Conservation (phyloP, 2,329 filamentous ascomycete species). For the Xylariaceae sp. region DNA sequence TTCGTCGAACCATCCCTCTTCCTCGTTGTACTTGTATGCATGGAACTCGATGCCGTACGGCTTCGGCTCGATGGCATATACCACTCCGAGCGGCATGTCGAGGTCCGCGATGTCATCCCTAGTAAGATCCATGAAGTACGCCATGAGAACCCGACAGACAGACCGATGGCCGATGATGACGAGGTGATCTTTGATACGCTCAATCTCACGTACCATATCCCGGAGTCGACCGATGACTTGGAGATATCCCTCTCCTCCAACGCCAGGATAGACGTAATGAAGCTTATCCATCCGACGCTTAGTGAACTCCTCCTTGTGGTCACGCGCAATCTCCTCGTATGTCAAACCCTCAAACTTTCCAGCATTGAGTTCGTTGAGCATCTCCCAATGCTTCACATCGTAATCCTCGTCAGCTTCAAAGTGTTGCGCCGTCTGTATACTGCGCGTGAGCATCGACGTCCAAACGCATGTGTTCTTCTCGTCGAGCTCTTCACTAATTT, state of each 20-base stretch:
- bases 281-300: constrained; percentile 82
- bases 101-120: constrained; percentile 89
- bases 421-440: constrained; percentile 78
- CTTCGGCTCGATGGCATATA: constrained; percentile 94
- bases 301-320: constrained; percentile 73
- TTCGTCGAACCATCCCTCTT: constrained; percentile 74
- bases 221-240: constrained; percentile 94
- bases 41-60: constrained; percentile 97
- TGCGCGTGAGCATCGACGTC: constrained; percentile 94
- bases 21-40: constrained; percentile 83
- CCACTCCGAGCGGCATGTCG: constrained; percentile 86
- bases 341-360: constrained; percentile 93
- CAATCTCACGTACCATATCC: constrained; percentile 93
- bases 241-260: constrained; percentile 92
- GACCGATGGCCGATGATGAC: constrained; percentile 89
- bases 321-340: constrained; percentile 79
- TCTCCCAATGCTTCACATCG: constrained; percentile 95
- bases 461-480: constrained; percentile 95
- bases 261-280: constrained; percentile 91
- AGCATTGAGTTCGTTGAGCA: constrained; percentile 94
- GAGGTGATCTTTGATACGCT: constrained; percentile 94
- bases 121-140: constrained; percentile 92
- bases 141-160: constrained; percentile 84
- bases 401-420: constrained; percentile 91
- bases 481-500: constrained; percentile 63